Conservation (phyloP, 768 basidiomycete species). For the Boletus patriciae region DNA sequence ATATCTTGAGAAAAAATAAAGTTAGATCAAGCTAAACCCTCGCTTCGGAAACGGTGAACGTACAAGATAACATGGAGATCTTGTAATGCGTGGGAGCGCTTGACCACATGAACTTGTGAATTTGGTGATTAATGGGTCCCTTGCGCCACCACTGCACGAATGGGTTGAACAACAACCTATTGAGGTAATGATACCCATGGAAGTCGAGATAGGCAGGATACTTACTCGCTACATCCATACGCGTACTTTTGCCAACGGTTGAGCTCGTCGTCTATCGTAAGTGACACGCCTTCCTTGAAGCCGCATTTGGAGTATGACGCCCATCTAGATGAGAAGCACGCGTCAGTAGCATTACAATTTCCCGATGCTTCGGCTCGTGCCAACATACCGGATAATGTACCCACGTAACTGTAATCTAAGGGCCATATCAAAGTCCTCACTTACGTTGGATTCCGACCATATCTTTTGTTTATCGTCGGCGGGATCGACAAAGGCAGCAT, state of each 20-base stretch:
- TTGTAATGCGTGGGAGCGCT: conserved; percentile 80
- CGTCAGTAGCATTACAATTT: background rate
- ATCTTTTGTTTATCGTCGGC: conserved; percentile 61
- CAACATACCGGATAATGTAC: conserved; percentile 60
- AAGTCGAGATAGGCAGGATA: conserved; percentile 25
- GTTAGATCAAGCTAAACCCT: conserved; percentile 1
- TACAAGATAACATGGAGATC: conserved; percentile 58
- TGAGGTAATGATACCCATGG: background rate
- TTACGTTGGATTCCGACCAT: conserved; percentile 67
- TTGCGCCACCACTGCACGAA: conserved; percentile 70
- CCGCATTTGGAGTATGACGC: conserved; percentile 81
- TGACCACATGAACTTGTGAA: conserved; percentile 76
- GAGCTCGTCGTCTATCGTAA: conserved; percentile 87
- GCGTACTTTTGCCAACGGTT: conserved; percentile 92
- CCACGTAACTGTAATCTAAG: conserved; percentile 58
- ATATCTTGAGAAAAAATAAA: conserved; percentile 36
- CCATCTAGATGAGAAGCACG: conserved; percentile 43
- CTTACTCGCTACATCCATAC: conserved; percentile 60
- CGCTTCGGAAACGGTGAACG: conserved; percentile 18
- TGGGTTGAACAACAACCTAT: conserved; percentile 85
- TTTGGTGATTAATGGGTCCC: conserved; percentile 83
- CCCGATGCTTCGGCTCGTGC: background rate
- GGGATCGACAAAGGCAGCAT: conserved; percentile 70
- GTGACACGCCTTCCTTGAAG: conserved; percentile 89
- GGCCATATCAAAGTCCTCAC: conserved; percentile 72